Percentiles rank a stretch among this genome's conserved stretches.
Evolutionary conservation across 1,284 basidiomycete species (phyloP).

Genomic region (Tilletia horrida): DNA sequence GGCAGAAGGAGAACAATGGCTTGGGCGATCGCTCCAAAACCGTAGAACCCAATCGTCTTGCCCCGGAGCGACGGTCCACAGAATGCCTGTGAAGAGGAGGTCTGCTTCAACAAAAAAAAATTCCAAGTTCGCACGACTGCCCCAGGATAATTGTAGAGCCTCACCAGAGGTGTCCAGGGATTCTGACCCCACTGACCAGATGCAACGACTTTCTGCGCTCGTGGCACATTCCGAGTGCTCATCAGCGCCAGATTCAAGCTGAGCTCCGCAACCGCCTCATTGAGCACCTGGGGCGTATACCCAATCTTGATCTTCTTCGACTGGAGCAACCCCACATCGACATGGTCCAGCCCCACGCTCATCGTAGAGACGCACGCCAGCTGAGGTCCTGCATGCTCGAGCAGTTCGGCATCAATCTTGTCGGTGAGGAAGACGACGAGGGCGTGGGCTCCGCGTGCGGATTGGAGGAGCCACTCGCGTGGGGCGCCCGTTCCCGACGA

Average conservation of each 20-base stretch:
- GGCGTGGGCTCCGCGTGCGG: neutral
- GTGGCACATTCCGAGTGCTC: constrained; percentile 74
- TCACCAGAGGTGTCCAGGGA: constrained; percentile 72
- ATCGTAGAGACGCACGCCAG: constrained; percentile 82
- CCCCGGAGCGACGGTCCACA: constrained; percentile 67
- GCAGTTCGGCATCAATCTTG: constrained; percentile 62
- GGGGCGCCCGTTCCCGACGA: neutral
- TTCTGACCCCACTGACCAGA: constrained; percentile 66
- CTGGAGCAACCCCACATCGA: constrained; percentile 67
- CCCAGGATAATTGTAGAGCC: neutral
- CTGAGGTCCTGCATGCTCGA: constrained; percentile 55
- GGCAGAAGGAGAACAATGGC: constrained; percentile 14
- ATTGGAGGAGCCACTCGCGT: constrained; percentile 7
- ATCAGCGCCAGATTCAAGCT: constrained; percentile 84
- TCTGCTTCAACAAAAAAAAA: neutral
- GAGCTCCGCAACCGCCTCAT: constrained; percentile 84
- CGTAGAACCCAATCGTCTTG: constrained; percentile 79
- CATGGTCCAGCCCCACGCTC: constrained; percentile 67
- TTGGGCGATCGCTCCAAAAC: constrained; percentile 71
- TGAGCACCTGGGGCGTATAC: constrained; percentile 85
- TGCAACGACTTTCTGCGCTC: constrained; percentile 65
- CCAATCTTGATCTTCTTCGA: constrained; percentile 71
- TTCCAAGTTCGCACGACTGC: neutral
- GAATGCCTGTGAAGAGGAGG: constrained; percentile 56
- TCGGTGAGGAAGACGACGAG: constrained; percentile 14